phyloP scores from a whole-genome alignment of 371 early-diverging fungal genomes.

The Gilbertella persicaria region DNA sequence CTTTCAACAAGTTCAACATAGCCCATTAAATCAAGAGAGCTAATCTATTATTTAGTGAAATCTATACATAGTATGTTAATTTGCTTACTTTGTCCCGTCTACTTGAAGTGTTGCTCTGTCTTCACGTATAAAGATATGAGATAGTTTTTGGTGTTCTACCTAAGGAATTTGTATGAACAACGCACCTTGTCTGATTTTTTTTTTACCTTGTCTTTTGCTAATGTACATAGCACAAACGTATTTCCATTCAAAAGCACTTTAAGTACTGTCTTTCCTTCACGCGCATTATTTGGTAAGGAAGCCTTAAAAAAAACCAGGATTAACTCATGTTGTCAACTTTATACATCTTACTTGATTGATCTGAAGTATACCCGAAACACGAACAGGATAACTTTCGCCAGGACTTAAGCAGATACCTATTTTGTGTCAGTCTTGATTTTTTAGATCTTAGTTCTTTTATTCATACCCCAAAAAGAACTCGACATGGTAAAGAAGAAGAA shows the following conservation, averaged over 20 bases:
- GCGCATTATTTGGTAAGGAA: constrained; percentile 2
- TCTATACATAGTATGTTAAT: neutral
- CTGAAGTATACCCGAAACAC: neutral
- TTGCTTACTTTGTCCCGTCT: constrained; percentile 19
- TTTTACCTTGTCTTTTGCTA: constrained; percentile 14
- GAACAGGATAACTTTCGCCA: constrained; percentile 7
- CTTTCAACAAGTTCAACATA: neutral
- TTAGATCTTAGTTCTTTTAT: neutral
- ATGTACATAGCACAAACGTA: constrained; percentile 17
- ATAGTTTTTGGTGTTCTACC: constrained; percentile 18
- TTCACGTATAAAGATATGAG: constrained; percentile 13
- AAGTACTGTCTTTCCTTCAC: constrained; percentile 16
- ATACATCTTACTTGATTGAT: neutral
- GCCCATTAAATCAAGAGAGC: constrained; percentile 8
- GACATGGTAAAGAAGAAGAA: neutral
- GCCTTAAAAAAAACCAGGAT: constrained; percentile 7
- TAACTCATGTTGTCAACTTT: no score
- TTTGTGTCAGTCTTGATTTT: neutral
- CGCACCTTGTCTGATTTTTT: neutral
- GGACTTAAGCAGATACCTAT: constrained; percentile 7
- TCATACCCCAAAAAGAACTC: neutral
- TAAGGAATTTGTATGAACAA: neutral
- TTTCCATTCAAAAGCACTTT: constrained; percentile 9
- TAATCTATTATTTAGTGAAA: neutral
- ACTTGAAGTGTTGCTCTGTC: constrained; percentile 16